phyloP scores from a whole-genome alignment of 257 asterid species.

The Prunella vulgaris region DNA sequence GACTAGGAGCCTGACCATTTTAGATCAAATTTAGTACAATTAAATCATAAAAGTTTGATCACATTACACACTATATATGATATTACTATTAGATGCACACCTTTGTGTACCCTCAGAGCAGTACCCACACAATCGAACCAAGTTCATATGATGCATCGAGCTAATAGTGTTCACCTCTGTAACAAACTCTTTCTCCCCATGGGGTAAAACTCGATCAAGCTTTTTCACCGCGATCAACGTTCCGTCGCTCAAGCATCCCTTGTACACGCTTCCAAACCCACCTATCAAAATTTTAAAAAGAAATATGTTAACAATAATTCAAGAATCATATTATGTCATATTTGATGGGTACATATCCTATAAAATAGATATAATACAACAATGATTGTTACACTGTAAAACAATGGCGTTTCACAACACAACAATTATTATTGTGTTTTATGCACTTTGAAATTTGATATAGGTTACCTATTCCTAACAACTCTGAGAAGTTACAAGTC shows the following conservation, averaged over 20 bases:
- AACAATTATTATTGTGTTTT: background rate
- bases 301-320: background rate
- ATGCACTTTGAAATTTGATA: background rate
- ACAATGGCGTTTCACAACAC: background rate
- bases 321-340: background rate
- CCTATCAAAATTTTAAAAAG: conserved; percentile 42
- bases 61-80: background rate
- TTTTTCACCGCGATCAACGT: conserved; percentile 77
- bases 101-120: conserved; percentile 75
- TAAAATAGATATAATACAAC: background rate
- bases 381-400: background rate
- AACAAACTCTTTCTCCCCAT: conserved; percentile 78
- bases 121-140: conserved; percentile 78
- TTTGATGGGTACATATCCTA: background rate
- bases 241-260: conserved; percentile 70
- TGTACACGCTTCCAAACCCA: conserved; percentile 88
- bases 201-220: conserved; percentile 79
- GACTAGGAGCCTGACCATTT: conserved; percentile 69
- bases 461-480: conserved; percentile 76
- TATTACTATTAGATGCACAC: conserved; percentile 23
- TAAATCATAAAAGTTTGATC: background rate
- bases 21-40: conserved; percentile 1
- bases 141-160: conserved; percentile 92
- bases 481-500: conserved; percentile 57
- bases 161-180: conserved; percentile 88